Evolutionary conservation across 148 eudicot species (phyloP).

Genomic region (Dysphania ambrosioides): DNA sequence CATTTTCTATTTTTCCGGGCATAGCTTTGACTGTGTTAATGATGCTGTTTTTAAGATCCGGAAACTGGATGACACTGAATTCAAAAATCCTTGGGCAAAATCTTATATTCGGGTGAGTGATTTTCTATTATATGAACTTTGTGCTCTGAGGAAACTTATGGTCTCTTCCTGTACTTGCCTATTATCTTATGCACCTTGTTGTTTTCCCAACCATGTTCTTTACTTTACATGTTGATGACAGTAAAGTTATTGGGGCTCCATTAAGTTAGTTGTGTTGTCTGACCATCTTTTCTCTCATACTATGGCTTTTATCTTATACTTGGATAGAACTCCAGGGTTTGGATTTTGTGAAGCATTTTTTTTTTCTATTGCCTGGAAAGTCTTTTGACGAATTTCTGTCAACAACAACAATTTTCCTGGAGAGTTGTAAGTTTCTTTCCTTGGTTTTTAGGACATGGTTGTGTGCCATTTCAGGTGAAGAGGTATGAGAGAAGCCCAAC

Average conservation of each 20-base stretch:
- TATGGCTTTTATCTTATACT: not conserved
- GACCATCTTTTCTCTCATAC: not conserved
- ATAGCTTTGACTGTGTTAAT: not conserved
- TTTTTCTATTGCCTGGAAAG: not conserved
- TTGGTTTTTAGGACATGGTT: not conserved
- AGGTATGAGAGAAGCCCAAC: slow-evolving; percentile 59
- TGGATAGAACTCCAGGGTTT: not conserved
- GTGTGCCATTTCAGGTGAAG: slow-evolving; percentile 50
- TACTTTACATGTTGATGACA: not conserved
- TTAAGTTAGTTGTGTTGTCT: not conserved
- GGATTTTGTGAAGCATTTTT: not conserved
- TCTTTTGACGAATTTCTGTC: not conserved
- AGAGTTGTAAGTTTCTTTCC: not conserved
- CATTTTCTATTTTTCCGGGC: not conserved
- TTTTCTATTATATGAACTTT: slow-evolving; percentile 2
- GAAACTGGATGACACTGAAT: slow-evolving; percentile 94
- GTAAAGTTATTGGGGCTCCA: not conserved
- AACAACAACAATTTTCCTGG: not conserved
- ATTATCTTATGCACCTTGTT: not conserved
- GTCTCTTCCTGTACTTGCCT: not conserved
- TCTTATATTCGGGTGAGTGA: slow-evolving; percentile 72
- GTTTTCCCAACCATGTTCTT: not conserved
- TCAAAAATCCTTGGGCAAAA: slow-evolving; percentile 92
- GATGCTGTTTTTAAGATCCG: slow-evolving; percentile 49
- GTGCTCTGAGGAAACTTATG: not conserved